Percentiles rank a stretch among this genome's conserved stretches.
phyloP scores from a whole-genome alignment of 2,329 filamentous ascomycete genomes.

The Neonectria hederae region DNA sequence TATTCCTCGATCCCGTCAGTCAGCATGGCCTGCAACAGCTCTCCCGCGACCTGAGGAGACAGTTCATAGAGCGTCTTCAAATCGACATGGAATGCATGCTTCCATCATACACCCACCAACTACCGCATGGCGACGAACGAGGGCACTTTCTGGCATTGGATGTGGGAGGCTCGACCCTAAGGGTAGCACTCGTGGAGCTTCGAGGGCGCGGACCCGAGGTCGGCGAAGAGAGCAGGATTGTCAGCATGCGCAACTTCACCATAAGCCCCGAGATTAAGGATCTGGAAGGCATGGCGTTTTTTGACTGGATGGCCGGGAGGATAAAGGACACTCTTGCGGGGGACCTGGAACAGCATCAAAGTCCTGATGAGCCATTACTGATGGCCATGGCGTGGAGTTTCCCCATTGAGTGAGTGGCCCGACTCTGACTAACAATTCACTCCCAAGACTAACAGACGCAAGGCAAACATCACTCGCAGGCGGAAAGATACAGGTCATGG shows the following conservation, averaged over 20 bases:
- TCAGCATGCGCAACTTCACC: slow-evolving; percentile 64
- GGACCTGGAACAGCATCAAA: slow-evolving; percentile 51
- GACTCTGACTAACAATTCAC: background rate
- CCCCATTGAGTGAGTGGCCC: slow-evolving; percentile 69
- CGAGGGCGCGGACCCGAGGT: slow-evolving; percentile 53
- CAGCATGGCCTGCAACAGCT: slow-evolving; percentile 57
- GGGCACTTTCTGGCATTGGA: slow-evolving; percentile 72
- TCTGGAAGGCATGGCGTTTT: slow-evolving; percentile 68
- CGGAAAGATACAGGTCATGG: slow-evolving; percentile 69
- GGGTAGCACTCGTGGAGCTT: slow-evolving; percentile 71
- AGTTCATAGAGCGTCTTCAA: slow-evolving; percentile 64
- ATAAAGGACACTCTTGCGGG: slow-evolving; percentile 65
- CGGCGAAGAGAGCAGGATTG: slow-evolving; percentile 59
- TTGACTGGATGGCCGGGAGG: slow-evolving; percentile 73
- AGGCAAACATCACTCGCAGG: slow-evolving; percentile 72
- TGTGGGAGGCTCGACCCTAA: slow-evolving; percentile 74
- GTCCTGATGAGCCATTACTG: slow-evolving; percentile 57
- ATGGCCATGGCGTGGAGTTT: slow-evolving; percentile 76
- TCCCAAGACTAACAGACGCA: slow-evolving; percentile 36
- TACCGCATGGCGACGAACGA: slow-evolving; percentile 67
- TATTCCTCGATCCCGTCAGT: slow-evolving; percentile 59
- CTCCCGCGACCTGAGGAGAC: slow-evolving; percentile 60
- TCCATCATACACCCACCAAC: slow-evolving; percentile 71
- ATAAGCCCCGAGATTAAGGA: slow-evolving; percentile 66
- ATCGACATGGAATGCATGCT: slow-evolving; percentile 68